phyloP scores from a whole-genome alignment of 2,329 filamentous ascomycete genomes.

The Nannizzia gypsea region DNA sequence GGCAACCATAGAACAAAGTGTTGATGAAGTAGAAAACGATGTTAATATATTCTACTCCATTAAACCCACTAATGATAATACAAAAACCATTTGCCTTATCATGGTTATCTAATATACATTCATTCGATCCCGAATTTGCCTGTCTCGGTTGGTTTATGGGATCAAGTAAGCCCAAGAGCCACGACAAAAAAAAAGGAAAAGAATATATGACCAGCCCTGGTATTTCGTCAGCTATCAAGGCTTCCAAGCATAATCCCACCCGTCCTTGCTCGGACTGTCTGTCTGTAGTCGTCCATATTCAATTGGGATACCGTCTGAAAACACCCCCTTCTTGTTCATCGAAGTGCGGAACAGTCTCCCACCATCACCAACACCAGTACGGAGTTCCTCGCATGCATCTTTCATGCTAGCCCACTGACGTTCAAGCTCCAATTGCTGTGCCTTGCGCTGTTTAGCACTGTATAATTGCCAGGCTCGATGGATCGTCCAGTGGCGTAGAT shows the following conservation, averaged over 20 bases:
- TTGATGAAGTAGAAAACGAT: not conserved
- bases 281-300: slow-evolving; percentile 69
- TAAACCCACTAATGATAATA: not conserved
- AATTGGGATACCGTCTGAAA: slow-evolving; percentile 64
- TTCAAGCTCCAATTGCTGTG: slow-evolving; percentile 59
- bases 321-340: slow-evolving; percentile 83
- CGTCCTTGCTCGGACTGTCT: slow-evolving; percentile 62
- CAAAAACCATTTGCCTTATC: not conserved
- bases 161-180: not conserved
- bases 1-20: too few relatives aligned
- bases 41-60: not conserved
- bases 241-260: slow-evolving; percentile 95
- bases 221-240: slow-evolving; percentile 29
- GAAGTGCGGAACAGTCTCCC: slow-evolving; percentile 67
- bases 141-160: not conserved
- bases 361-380: slow-evolving; percentile 40
- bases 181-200: not conserved
- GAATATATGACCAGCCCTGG: not conserved
- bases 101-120: not conserved
- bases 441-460: slow-evolving; percentile 54
- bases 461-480: slow-evolving; percentile 88
- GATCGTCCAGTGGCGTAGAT: slow-evolving; percentile 96
- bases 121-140: not conserved
- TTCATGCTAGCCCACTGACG: slow-evolving; percentile 73
- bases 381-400: slow-evolving; percentile 72